Evolutionary conservation across 768 basidiomycete genomes (phyloP), one percentile per base, ranked within the genome.

Genomic region (Melanogaster broomeanus): DNA sequence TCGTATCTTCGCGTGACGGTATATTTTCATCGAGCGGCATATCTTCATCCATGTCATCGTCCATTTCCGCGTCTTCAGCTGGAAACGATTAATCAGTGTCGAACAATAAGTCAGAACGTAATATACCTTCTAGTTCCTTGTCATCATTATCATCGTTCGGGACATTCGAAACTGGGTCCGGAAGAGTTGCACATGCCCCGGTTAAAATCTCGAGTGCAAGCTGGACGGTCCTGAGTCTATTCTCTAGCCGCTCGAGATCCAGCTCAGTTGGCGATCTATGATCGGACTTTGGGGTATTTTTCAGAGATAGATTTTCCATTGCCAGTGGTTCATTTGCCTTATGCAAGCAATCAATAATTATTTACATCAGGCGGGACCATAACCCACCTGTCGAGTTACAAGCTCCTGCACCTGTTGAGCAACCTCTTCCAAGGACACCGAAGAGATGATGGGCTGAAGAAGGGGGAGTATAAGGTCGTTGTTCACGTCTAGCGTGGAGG

Each of bases 181-280:
- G 91, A 35, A 97, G 71, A 6, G 85, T 90, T 18, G 93, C 93
- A 64, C 91, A 97, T n/a, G 81, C 75, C 27, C 88, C 88, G 0
- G 93, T 95, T 55, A 97, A 68, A 43, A 97, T 83, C 70, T 98
- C 94, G 24, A 97, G 74, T n/a, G 88, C 83, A 28, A 94, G 77
- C 56, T 89, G 87, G 11, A 91, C 77, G 2, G 88, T 88, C 59
- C 85, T 78, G 46, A 97, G 67, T 48, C 73, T 80, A 15, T 75
- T 72, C 69, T 98, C 94, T 13, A 93, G 72, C 25, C 73, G 73
- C 53, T 90, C 88, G 2, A 97, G 77, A 60, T 88, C 84, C 11
- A 82, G 49, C 62, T 94, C 88, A 13, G 78, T 77, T 1, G 75
- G 63, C 3, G 87, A 79, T 65, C 82, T 87, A 65, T 95, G 85